Conservation (phyloP, 2,329 filamentous ascomycete species). For the Aspergillus aculeatus region DNA sequence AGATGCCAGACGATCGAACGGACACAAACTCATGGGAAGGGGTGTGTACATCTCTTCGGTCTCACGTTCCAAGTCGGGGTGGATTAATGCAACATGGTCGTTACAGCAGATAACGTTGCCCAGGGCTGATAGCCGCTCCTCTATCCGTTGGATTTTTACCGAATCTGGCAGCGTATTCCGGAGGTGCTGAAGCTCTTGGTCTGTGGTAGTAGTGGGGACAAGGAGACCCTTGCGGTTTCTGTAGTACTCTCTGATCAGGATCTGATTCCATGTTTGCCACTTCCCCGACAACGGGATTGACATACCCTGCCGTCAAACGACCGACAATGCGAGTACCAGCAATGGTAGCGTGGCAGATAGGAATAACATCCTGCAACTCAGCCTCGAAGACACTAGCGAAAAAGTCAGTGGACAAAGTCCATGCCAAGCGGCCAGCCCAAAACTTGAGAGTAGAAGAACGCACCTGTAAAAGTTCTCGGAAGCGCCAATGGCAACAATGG, state of each 20-base stretch:
- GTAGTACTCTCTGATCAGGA: neutral
- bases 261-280: neutral
- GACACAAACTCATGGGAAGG: neutral
- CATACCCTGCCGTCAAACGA: conserved; percentile 85
- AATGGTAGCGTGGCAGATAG: conserved; percentile 94
- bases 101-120: conserved; percentile 97
- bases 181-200: conserved; percentile 96
- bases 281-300: conserved; percentile 5
- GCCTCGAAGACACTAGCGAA: conserved; percentile 81
- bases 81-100: conserved; percentile 93
- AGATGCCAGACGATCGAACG: neutral
- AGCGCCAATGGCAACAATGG: conserved; percentile 87
- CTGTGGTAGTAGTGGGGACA: conserved; percentile 91
- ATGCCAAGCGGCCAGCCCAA: neutral
- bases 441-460: conserved; percentile 16
- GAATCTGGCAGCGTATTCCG: conserved; percentile 89
- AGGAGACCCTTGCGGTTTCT: conserved; percentile 96
- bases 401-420: neutral
- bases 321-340: conserved; percentile 95
- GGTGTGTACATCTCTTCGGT: conserved; percentile 78
- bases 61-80: conserved; percentile 95
- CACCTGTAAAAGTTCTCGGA: conserved; percentile 98
- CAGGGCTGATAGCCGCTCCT: conserved; percentile 91
- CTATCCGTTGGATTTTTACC: conserved; percentile 94
- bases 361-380: conserved; percentile 94